Conservation (phyloP, 75 land plant genomes). For the Adiantum capillusveneris region DNA sequence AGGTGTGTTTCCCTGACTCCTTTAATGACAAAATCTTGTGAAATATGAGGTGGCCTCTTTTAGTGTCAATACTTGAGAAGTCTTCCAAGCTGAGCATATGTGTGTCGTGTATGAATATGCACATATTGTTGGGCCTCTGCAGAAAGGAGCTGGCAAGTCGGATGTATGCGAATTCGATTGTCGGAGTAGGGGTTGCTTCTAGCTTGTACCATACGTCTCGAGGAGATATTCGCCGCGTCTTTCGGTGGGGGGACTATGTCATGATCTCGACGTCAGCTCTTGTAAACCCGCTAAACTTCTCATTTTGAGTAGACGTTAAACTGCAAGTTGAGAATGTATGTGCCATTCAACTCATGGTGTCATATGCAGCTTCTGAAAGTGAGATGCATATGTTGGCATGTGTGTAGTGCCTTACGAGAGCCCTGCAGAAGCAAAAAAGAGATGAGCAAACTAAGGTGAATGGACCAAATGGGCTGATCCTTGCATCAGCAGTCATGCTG, state of each 20-base stretch:
- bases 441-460: slow-evolving; percentile 13
- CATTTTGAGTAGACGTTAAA: no score
- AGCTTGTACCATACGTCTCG: slow-evolving; percentile 80
- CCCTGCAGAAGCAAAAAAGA: slow-evolving; percentile 29
- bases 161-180: slow-evolving; percentile 79
- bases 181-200: slow-evolving; percentile 93
- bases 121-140: slow-evolving; percentile 4
- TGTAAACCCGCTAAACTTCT: slow-evolving; percentile 18
- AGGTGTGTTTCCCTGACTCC: no score
- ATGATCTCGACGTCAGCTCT: slow-evolving; percentile 89
- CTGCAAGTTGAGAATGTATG: no score
- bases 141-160: slow-evolving; percentile 54
- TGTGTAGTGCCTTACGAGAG: slow-evolving; percentile 79
- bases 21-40: no score
- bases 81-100: no score
- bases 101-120: no score
- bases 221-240: slow-evolving; percentile 52
- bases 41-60: no score
- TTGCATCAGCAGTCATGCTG: slow-evolving; percentile 51
- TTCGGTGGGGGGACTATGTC: slow-evolving; percentile 89
- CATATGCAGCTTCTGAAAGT: no score
- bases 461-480: slow-evolving; percentile 57
- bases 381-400: neutral
- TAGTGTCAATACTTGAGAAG: no score
- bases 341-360: no score